A percentile compares a stretch with the other conserved stretches of the same genome.
phyloP scores from a whole-genome alignment of 2,329 filamentous ascomycete genomes.

The Ceratocystiopsis sp. region DNA sequence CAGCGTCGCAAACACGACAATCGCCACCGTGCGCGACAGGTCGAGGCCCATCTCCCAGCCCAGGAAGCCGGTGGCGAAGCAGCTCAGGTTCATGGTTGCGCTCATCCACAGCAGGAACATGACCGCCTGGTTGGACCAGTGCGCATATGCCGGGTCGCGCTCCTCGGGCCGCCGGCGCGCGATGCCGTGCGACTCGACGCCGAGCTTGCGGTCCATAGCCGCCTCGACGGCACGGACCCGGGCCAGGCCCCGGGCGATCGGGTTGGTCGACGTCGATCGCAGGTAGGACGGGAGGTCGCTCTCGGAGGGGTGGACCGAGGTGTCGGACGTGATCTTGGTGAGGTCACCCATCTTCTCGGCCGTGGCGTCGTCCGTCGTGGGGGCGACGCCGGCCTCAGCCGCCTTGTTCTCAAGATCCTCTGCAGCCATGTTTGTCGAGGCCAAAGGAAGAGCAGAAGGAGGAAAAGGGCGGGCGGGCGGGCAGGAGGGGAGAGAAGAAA shows the following conservation, averaged over 20 bases:
- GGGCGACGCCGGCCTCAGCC: constrained; percentile 1
- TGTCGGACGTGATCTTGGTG: no score
- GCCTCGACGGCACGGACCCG: constrained; percentile 24
- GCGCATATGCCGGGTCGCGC: constrained; percentile 18
- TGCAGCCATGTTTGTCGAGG: neutral
- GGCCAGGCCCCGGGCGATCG: constrained; percentile 15
- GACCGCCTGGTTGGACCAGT: constrained; percentile 23
- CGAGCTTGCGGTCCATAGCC: constrained; percentile 26
- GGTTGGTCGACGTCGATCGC: constrained; percentile 2
- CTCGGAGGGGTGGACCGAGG: neutral
- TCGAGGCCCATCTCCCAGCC: constrained; percentile 30
- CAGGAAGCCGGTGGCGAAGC: constrained; percentile 33
- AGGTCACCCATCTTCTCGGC: neutral
- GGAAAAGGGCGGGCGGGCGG: neutral
- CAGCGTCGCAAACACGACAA: constrained; percentile 28
- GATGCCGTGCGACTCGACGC: constrained; percentile 30
- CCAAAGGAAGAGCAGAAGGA: no score
- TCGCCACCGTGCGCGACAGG: constrained; percentile 24
- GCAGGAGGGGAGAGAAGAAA: neutral
- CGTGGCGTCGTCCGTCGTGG: neutral
- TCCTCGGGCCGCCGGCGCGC: constrained; percentile 27
- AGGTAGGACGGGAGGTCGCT: constrained; percentile 5
- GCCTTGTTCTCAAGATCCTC: constrained; percentile 9
- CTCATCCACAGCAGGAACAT: constrained; percentile 37
- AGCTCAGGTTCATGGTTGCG: constrained; percentile 32